These are phyloP conservation scores for Dentiscutata heterogama DNA, from an alignment of 371 early-diverging fungal species.

Conservation along the genomic window DNA sequence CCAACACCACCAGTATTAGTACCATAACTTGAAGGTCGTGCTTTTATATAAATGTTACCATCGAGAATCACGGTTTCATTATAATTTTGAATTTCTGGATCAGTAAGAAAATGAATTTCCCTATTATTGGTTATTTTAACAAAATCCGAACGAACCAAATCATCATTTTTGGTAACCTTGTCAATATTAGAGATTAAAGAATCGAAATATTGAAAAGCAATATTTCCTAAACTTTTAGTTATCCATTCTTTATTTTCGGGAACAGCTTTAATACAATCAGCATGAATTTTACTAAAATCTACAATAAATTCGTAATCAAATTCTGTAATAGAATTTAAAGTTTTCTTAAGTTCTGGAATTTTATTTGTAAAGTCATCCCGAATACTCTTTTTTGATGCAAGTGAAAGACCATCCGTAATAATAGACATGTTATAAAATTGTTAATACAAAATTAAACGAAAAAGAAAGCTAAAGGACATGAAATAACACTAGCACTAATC, in stretches of 20 bases:
- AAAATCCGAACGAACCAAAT: constrained; percentile 23
- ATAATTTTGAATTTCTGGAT: constrained; percentile 7
- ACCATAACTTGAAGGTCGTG: not conserved
- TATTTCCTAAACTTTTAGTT: not conserved
- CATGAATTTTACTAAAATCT: constrained; percentile 17
- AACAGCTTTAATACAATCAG: constrained; percentile 12
- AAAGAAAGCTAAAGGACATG: no score
- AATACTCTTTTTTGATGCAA: constrained; percentile 29
- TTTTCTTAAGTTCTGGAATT: constrained; percentile 30
- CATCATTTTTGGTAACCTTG: constrained; percentile 1
- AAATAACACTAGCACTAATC: no score
- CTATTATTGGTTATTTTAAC: constrained; percentile 17
- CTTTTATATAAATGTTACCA: constrained; percentile 26
- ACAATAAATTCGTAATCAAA: constrained; percentile 38
- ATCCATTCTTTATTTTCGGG: not conserved
- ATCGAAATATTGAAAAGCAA: constrained; percentile 39
- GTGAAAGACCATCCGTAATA: constrained; percentile 28
- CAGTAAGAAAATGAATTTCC: constrained; percentile 25
- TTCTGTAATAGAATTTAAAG: constrained; percentile 14
- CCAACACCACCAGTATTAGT: constrained; percentile 7
- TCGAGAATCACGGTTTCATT: constrained; percentile 11
- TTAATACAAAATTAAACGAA: no score
- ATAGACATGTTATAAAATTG: constrained; percentile 7
- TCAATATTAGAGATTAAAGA: constrained; percentile 18
- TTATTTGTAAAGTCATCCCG: constrained; percentile 36